Percentiles rank a stretch among this genome's conserved stretches.
Evolutionary conservation across 2,329 filamentous ascomycete species (phyloP).

Genomic region (Fusarium luffae): DNA sequence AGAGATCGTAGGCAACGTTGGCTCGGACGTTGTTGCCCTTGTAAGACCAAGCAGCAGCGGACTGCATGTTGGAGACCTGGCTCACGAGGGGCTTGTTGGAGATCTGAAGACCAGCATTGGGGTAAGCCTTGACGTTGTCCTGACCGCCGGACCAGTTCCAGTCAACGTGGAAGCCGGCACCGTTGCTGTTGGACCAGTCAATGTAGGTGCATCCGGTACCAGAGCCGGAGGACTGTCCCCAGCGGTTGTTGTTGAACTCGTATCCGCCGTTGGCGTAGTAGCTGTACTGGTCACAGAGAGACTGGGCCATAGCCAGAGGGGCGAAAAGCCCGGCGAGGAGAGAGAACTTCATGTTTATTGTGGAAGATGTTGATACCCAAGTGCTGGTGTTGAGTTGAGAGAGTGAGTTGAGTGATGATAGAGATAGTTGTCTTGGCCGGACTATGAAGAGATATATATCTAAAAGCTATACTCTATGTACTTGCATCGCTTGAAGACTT

Average conservation of each 20-base stretch:
- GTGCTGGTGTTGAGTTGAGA: neutral
- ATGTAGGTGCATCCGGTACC: constrained; percentile 19
- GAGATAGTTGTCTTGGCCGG: neutral
- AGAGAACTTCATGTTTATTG: constrained; percentile 21
- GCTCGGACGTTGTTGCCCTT: constrained; percentile 19
- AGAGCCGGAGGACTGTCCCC: constrained; percentile 13
- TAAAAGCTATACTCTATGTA: neutral
- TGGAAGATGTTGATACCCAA: neutral
- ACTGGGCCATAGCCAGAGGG: constrained; percentile 10
- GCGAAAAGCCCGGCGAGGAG: constrained; percentile 17
- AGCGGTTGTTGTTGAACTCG: constrained; percentile 27
- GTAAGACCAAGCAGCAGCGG: constrained; percentile 21
- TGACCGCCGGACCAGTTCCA: constrained; percentile 18
- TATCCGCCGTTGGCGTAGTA: constrained; percentile 21
- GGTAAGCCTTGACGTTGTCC: constrained; percentile 15
- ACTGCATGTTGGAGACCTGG: constrained; percentile 21
- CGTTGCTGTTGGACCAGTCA: constrained; percentile 24
- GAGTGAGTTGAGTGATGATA: neutral
- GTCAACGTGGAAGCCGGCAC: constrained; percentile 19
- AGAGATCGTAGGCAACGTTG: constrained; percentile 21
- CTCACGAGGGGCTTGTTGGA: constrained; percentile 8
- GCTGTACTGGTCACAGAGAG: constrained; percentile 18
- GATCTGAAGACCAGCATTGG: constrained; percentile 15
- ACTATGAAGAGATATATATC: neutral
- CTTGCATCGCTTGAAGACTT: neutral